Percentiles rank a stretch among this genome's conserved stretches.
These are phyloP conservation scores for Letharia columbiana DNA, from an alignment of 495 filamentous ascomycete genomes.

Conservation along the genomic window DNA sequence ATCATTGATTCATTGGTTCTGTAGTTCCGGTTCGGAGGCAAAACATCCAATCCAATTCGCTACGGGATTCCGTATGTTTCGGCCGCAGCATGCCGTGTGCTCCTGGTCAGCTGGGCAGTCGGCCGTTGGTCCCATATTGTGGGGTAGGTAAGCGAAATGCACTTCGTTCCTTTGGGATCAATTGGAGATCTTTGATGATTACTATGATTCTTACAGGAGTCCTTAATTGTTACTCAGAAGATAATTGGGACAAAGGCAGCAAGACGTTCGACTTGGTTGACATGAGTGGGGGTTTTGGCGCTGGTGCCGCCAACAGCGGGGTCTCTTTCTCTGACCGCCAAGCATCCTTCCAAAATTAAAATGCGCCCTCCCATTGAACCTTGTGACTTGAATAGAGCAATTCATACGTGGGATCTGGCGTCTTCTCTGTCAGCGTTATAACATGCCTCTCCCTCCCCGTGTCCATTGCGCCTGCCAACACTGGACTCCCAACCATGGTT, in stretches of 20 bases:
- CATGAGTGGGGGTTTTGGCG: neutral
- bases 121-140: neutral
- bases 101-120: conserved; percentile 10
- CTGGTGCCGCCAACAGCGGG: neutral
- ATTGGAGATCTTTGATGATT: no score
- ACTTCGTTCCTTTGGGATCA: no score
- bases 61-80: conserved; percentile 4
- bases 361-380: neutral
- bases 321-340: neutral
- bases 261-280: no score
- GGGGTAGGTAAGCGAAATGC: neutral
- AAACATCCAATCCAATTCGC: neutral
- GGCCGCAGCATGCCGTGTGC: neutral
- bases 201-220: neutral
- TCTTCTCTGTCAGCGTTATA: neutral
- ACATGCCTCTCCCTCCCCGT: neutral
- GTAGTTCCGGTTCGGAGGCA: neutral
- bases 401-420: neutral
- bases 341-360: neutral
- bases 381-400: conserved; percentile 10
- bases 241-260: neutral
- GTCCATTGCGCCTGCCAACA: conserved; percentile 14
- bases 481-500: neutral
- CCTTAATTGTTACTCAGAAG: neutral
- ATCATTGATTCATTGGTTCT: neutral